Evolutionary conservation across 768 basidiomycete genomes (phyloP).

Genomic region (Sarcomyxa edulis): DNA sequence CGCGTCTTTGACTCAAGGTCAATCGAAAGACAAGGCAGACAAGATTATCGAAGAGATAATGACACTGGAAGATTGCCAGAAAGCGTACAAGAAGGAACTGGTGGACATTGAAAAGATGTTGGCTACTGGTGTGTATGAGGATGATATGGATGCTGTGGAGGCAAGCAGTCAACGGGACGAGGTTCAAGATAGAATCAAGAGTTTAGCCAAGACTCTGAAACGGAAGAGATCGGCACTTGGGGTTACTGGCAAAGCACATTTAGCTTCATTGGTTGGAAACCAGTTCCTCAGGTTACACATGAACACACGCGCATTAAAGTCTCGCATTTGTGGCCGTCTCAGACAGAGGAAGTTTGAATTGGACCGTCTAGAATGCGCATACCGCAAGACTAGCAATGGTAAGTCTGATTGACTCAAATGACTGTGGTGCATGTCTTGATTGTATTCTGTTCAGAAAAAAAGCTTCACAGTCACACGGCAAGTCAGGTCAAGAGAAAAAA

Average conservation of each 20-base stretch:
- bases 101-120: neutral
- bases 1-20: too few species aligned
- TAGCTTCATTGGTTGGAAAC: neutral
- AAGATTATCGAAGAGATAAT: slow-evolving; percentile 6
- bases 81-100: neutral
- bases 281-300: neutral
- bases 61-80: neutral
- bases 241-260: neutral
- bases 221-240: neutral
- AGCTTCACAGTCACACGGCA: slow-evolving; percentile 21
- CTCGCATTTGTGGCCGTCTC: slow-evolving; percentile 8
- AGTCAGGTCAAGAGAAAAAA: slow-evolving; percentile 18
- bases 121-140: neutral
- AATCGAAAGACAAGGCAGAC: slow-evolving; percentile 2
- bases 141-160: neutral
- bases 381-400: neutral
- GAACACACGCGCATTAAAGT: slow-evolving; percentile 3
- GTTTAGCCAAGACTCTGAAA: neutral
- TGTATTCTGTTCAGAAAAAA: slow-evolving; percentile 12
- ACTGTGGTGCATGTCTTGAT: neutral
- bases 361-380: neutral
- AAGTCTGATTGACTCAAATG: neutral
- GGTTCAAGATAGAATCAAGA: neutral
- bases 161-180: neutral
- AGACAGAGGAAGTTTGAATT: slow-evolving; percentile 6